These are phyloP conservation scores for Colletotrichum lindemuthianum DNA, from an alignment of 2,329 filamentous ascomycete genomes.

Conservation along the genomic window DNA sequence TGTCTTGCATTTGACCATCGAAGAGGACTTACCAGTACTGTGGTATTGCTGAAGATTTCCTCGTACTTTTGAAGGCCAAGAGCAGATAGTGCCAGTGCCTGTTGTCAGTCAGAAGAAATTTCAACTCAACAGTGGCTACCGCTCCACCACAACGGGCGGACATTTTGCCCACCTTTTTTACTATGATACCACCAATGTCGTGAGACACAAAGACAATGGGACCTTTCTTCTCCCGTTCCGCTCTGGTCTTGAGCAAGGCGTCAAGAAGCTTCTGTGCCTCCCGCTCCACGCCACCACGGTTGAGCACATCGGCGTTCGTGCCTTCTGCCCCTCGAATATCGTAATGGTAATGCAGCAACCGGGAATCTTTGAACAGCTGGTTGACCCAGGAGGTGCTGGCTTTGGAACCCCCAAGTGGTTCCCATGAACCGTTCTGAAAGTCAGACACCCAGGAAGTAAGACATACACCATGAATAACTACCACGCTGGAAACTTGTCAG, in stretches of 20 bases:
- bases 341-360: not conserved
- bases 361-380: not conserved
- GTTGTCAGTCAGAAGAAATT: not conserved
- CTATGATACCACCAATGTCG: conserved; percentile 23
- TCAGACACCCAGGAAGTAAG: not conserved
- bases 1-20: not conserved
- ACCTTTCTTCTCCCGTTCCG: not conserved
- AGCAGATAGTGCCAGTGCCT: conserved; percentile 20
- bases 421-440: not conserved
- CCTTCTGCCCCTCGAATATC: not conserved
- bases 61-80: conserved; percentile 17
- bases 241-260: not conserved
- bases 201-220: conserved; percentile 25
- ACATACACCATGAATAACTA: conserved; percentile 16
- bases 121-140: not conserved
- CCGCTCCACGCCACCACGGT: conserved; percentile 5
- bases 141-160: not conserved
- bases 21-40: conserved; percentile 1
- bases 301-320: not conserved
- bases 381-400: not conserved
- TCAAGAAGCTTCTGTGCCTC: conserved; percentile 17
- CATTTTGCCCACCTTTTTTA: conserved; percentile 13
- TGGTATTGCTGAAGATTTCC: conserved; percentile 12
- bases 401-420: not conserved
- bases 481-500: not conserved